Evolutionary conservation across 129 eudicot species (phyloP).

Genomic region (Helianthus tuberosus): DNA sequence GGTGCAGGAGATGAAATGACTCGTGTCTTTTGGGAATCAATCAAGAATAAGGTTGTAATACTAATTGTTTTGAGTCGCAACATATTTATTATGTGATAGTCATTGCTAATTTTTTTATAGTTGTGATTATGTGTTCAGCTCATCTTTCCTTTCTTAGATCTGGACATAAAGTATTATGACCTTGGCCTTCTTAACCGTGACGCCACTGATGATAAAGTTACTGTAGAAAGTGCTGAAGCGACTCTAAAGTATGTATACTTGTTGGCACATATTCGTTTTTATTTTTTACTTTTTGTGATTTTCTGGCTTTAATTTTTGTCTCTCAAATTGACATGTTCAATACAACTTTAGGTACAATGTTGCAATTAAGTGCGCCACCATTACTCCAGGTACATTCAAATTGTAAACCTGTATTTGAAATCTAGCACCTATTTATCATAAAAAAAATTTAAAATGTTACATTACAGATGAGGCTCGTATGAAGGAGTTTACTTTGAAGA

Average conservation of each 20-base stretch:
- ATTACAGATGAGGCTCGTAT: slow-evolving; percentile 90
- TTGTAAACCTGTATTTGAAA: not conserved
- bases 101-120: not conserved
- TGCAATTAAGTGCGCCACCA: slow-evolving; percentile 97
- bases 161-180: slow-evolving; percentile 92
- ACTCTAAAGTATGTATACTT: slow-evolving; percentile 71
- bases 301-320: not conserved
- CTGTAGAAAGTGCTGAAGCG: slow-evolving; percentile 96
- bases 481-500: slow-evolving; percentile 68
- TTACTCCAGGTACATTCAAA: slow-evolving; percentile 78
- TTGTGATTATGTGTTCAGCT: slow-evolving; percentile 50
- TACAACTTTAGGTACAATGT: slow-evolving; percentile 80
- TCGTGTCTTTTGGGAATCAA: slow-evolving; percentile 82
- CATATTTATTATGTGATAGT: not conserved
- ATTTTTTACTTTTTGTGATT: not conserved
- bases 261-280: not conserved
- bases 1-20: slow-evolving; percentile 98
- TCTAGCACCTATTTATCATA: slow-evolving; percentile 12
- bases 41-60: slow-evolving; percentile 76
- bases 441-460: not conserved
- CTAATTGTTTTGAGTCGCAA: slow-evolving; percentile 2
- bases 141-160: slow-evolving; percentile 83
- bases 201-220: slow-evolving; percentile 95
- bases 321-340: not conserved
- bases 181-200: slow-evolving; percentile 97